phyloP scores from a whole-genome alignment of 2,329 filamentous ascomycete genomes.

The Claviceps citrina region DNA sequence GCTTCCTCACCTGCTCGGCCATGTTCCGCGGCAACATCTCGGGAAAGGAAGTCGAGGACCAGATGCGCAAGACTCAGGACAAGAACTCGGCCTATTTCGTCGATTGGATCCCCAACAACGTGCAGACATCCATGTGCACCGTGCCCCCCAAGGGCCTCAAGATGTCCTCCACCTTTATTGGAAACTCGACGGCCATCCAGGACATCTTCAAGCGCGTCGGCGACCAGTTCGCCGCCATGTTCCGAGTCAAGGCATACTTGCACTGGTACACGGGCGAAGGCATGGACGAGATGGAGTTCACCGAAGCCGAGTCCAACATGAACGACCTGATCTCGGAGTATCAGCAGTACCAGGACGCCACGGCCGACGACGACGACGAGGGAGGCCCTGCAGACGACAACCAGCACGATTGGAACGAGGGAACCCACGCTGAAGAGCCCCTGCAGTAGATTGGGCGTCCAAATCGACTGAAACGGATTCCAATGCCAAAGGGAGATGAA shows the following conservation, averaged over 20 bases:
- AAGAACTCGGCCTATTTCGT: conserved; percentile 99
- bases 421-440: conserved; percentile 51
- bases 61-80: conserved; percentile 99
- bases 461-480: background rate
- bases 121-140: conserved; percentile 97
- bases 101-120: conserved; percentile 99
- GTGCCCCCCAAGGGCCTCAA: conserved; percentile 93
- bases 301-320: conserved; percentile 99
- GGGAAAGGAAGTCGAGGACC: conserved; percentile 99
- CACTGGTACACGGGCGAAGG: conserved; percentile 99
- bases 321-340: conserved; percentile 99
- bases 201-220: conserved; percentile 99
- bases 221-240: conserved; percentile 99
- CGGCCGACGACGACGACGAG: conserved; percentile 91
- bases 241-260: conserved; percentile 99
- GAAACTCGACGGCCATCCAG: conserved; percentile 98
- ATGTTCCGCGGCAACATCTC: conserved; percentile 99
- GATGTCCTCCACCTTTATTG: conserved; percentile 98
- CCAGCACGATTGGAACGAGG: conserved; percentile 43
- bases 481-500: background rate
- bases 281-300: conserved; percentile 99
- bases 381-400: conserved; percentile 57
- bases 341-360: conserved; percentile 99
- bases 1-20: conserved; percentile 97
- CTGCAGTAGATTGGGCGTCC: background rate